Conservation (phyloP, 2,329 filamentous ascomycete genomes). For the Volutella citrinella region DNA sequence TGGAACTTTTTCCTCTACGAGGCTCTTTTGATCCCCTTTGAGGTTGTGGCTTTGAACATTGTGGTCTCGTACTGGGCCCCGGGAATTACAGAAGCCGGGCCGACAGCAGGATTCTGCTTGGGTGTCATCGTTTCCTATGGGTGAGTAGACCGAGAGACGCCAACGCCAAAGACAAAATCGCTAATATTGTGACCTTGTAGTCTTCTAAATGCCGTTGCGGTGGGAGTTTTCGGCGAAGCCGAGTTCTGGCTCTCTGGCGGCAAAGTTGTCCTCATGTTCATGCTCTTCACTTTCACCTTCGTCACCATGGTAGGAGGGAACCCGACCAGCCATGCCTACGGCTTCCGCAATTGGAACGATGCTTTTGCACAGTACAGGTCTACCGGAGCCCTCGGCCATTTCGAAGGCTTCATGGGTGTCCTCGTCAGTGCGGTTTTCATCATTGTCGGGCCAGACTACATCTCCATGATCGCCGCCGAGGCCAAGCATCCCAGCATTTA, state of each 20-base stretch:
- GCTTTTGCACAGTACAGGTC: conserved; percentile 50
- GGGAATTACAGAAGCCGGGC: conserved; percentile 27
- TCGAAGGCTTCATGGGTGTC: conserved; percentile 63
- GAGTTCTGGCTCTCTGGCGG: conserved; percentile 45
- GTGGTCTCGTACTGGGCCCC: conserved; percentile 48
- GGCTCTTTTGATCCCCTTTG: conserved; percentile 47
- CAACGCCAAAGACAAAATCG: neutral
- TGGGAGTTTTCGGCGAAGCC: conserved; percentile 38
- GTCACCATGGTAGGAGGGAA: conserved; percentile 61
- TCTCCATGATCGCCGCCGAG: conserved; percentile 62
- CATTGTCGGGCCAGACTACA: conserved; percentile 60
- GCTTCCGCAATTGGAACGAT: conserved; percentile 66
- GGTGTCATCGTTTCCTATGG: conserved; percentile 40
- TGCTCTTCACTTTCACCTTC: conserved; percentile 56
- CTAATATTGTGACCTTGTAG: conserved; percentile 5
- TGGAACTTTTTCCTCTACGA: conserved; percentile 52
- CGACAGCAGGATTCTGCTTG: conserved; percentile 41
- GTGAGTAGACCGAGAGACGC: conserved; percentile 5
- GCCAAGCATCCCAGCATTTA: conserved; percentile 54
- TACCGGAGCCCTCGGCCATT: conserved; percentile 56
- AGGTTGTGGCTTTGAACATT: conserved; percentile 46
- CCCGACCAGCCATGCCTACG: conserved; percentile 52
- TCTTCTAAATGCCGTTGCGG: conserved; percentile 37
- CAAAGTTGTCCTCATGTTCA: conserved; percentile 56
- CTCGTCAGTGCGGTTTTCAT: conserved; percentile 57